These are phyloP conservation scores for Buxus sempervirens DNA, from an alignment of 164 flowering plant species.

Conservation along the genomic window DNA sequence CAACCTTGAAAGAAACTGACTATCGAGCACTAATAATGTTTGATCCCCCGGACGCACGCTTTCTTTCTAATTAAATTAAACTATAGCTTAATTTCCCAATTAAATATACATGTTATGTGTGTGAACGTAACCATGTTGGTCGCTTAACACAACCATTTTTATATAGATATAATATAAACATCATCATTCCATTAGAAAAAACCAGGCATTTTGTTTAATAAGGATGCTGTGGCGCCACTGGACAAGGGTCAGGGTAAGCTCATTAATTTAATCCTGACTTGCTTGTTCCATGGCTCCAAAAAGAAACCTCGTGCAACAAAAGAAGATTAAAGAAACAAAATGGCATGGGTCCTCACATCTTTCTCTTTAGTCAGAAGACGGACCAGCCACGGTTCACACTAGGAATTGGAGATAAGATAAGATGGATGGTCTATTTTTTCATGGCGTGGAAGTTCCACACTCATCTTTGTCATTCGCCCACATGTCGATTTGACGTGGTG, in stretches of 20 bases:
- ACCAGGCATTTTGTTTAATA: not conserved
- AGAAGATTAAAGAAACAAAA: too few relatives aligned
- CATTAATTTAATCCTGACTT: not conserved
- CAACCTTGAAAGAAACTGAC: slow-evolving; percentile 18
- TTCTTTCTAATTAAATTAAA: not conserved
- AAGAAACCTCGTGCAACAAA: not conserved
- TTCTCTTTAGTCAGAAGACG: not conserved
- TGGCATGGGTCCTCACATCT: not conserved
- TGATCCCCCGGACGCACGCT: slow-evolving; percentile 23
- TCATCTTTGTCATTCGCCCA: too few relatives aligned
- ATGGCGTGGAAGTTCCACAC: too few relatives aligned
- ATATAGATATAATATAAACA: not conserved
- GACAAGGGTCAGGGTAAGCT: not conserved
- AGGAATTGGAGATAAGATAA: too few relatives aligned
- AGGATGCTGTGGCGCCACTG: slow-evolving; percentile 7
- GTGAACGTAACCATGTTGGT: slow-evolving; percentile 27
- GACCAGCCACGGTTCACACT: too few relatives aligned
- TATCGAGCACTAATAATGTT: slow-evolving; percentile 20
- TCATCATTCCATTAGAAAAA: not conserved
- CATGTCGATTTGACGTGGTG: not conserved
- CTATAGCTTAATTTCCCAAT: too few relatives aligned
- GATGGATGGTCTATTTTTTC: too few relatives aligned
- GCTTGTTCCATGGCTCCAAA: not conserved
- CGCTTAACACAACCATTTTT: slow-evolving; percentile 13
- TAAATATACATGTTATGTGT: too few relatives aligned